These are phyloP conservation scores for Firmiana major DNA, from an alignment of 345 rosid genomes.

Conservation along the genomic window DNA sequence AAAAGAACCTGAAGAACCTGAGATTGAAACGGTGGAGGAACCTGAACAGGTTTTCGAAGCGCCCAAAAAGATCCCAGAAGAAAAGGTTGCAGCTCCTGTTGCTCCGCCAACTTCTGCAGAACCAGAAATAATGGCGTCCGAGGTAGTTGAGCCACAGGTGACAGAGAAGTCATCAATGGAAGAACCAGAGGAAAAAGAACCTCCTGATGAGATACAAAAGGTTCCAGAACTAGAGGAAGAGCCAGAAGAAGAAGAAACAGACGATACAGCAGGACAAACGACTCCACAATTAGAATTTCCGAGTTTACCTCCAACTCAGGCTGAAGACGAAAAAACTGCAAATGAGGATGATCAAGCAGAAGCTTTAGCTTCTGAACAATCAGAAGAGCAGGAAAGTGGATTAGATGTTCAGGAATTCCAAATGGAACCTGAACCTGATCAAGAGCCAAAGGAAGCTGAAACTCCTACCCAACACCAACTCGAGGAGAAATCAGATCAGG, in stretches of 20 bases:
- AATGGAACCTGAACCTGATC: conserved; percentile 14
- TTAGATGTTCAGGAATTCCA: conserved; percentile 7
- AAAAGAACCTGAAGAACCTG: conserved; percentile 11
- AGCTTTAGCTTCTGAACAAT: conserved; percentile 15
- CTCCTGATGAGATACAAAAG: conserved; percentile 14
- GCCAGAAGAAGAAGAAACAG: not conserved
- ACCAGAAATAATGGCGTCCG: not conserved
- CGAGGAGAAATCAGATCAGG: not conserved
- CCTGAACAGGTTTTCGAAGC: not conserved
- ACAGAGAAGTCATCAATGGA: not conserved
- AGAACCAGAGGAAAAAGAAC: conserved; percentile 2
- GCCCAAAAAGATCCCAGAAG: conserved; percentile 1
- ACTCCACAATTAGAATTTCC: not conserved
- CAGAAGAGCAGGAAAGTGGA: conserved; percentile 10
- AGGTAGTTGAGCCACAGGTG: not conserved
- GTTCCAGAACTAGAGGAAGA: conserved; percentile 4
- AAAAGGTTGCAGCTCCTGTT: conserved; percentile 11
- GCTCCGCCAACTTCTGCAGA: not conserved
- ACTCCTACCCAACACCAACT: not conserved
- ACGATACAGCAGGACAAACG: conserved; percentile 2
- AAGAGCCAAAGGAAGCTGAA: conserved; percentile 2
- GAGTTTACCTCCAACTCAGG: conserved; percentile 1
- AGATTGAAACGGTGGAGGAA: conserved; percentile 8
- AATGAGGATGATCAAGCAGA: not conserved
- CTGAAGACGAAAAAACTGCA: conserved; percentile 1